phyloP scores from a whole-genome alignment of 2,329 filamentous ascomycete species.

The Ophiobolus disseminans region DNA sequence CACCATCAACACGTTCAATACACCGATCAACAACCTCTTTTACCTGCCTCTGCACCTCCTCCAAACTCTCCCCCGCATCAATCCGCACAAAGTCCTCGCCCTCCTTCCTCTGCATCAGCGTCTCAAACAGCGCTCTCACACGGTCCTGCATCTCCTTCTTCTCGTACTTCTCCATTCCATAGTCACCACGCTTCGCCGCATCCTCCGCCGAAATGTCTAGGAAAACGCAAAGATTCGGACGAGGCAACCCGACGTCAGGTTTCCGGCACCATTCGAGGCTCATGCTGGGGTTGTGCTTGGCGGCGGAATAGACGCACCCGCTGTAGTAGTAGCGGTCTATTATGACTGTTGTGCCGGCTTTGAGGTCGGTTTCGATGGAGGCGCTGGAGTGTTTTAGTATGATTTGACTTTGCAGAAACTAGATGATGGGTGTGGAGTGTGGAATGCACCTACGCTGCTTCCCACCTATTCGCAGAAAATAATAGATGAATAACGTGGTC shows the following conservation, averaged over 20 bases:
- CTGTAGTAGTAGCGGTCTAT: slow-evolving; percentile 96
- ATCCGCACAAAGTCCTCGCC: slow-evolving; percentile 61
- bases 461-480: slow-evolving; percentile 92
- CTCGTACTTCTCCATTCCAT: slow-evolving; percentile 89
- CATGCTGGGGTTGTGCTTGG: slow-evolving; percentile 77
- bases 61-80: slow-evolving; percentile 61
- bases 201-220: slow-evolving; percentile 78
- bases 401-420: background rate
- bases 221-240: slow-evolving; percentile 87
- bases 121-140: slow-evolving; percentile 76
- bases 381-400: slow-evolving; percentile 24
- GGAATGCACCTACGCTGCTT: slow-evolving; percentile 55
- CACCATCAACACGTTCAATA: slow-evolving; percentile 36
- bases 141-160: slow-evolving; percentile 79
- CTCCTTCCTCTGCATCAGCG: slow-evolving; percentile 57
- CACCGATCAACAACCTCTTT: slow-evolving; percentile 27
- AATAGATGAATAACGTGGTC: slow-evolving; percentile 90
- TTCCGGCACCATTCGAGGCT: slow-evolving; percentile 80
- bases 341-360: slow-evolving; percentile 75
- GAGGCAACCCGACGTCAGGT: slow-evolving; percentile 84
- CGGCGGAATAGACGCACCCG: slow-evolving; percentile 90
- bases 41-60: slow-evolving; percentile 57
- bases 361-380: slow-evolving; percentile 56
- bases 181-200: slow-evolving; percentile 80
- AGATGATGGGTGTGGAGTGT: background rate